phyloP scores from a whole-genome alignment of 148 eudicot species.

The Nyssa sinensis region DNA sequence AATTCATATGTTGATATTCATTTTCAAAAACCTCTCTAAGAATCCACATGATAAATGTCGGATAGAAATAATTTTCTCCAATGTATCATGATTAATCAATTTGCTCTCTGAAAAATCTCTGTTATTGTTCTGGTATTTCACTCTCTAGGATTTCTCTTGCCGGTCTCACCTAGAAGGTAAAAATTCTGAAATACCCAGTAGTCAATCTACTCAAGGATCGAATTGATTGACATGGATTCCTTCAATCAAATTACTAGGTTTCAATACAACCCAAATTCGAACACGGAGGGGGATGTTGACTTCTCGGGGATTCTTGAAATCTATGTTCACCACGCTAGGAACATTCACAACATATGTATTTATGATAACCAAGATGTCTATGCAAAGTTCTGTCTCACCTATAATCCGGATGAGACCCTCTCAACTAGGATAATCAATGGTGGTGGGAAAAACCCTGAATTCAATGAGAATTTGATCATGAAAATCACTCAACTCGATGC shows the following conservation, averaged over 20 bases:
- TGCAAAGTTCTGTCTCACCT: constrained; percentile 83
- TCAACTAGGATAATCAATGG: constrained; percentile 55
- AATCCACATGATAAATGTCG: background rate
- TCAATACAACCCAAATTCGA: constrained; percentile 32
- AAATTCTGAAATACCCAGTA: background rate
- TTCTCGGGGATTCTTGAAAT: constrained; percentile 57
- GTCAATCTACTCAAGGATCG: background rate
- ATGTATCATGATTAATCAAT: background rate
- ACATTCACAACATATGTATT: constrained; percentile 84
- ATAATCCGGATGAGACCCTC: constrained; percentile 62
- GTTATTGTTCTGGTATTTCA: background rate
- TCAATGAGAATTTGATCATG: constrained; percentile 49
- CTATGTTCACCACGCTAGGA: constrained; percentile 74
- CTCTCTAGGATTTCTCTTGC: background rate
- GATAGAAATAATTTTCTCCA: background rate
- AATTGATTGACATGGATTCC: constrained; percentile 35
- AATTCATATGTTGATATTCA: constrained; percentile 24
- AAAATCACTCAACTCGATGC: constrained; percentile 52
- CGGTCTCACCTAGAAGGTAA: background rate
- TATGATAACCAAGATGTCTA: constrained; percentile 81
- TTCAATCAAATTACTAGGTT: constrained; percentile 39
- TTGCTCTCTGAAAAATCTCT: background rate
- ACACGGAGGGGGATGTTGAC: constrained; percentile 31
- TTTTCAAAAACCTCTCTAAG: background rate
- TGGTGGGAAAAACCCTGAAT: constrained; percentile 81